Percentiles rank a stretch among this genome's conserved stretches.
Conservation (phyloP, 495 filamentous ascomycete species). For the Aspergillus leporis region DNA sequence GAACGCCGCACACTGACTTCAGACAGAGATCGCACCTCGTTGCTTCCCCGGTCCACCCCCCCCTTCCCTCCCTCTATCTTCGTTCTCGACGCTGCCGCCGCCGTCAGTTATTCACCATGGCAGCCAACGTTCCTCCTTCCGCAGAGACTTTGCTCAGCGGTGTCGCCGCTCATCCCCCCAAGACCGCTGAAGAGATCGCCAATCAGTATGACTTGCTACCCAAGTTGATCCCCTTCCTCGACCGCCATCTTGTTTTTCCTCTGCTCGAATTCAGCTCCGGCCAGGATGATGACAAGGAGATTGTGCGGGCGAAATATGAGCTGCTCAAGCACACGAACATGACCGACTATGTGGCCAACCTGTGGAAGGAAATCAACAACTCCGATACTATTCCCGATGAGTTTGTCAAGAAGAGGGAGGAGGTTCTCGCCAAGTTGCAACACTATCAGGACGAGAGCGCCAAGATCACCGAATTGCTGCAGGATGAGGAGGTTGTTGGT, state of each 20-base stretch:
- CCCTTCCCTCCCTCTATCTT: slow-evolving; percentile 14
- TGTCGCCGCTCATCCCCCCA: slow-evolving; percentile 45
- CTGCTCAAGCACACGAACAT: slow-evolving; percentile 96
- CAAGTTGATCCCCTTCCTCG: slow-evolving; percentile 87
- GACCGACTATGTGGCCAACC: slow-evolving; percentile 89
- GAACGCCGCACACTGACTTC: slow-evolving; percentile 30
- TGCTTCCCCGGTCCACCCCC: slow-evolving; percentile 12
- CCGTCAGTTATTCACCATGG: slow-evolving; percentile 53
- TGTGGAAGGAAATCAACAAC: slow-evolving; percentile 84
- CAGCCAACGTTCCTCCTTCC: slow-evolving; percentile 58
- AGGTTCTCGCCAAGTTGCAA: slow-evolving; percentile 78
- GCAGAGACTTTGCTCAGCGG: slow-evolving; percentile 58
- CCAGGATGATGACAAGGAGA: slow-evolving; percentile 63
- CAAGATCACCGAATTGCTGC: slow-evolving; percentile 81
- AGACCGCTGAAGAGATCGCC: slow-evolving; percentile 55
- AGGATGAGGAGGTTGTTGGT: slow-evolving; percentile 80
- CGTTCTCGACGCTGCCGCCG: slow-evolving; percentile 20
- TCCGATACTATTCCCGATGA: slow-evolving; percentile 77
- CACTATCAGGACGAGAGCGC: slow-evolving; percentile 78
- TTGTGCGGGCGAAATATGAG: slow-evolving; percentile 82
- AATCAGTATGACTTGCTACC: slow-evolving; percentile 79
- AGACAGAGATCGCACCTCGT: slow-evolving; percentile 10
- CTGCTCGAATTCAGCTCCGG: slow-evolving; percentile 79
- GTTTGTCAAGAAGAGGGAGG: slow-evolving; percentile 82
- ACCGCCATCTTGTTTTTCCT: slow-evolving; percentile 93